Conservation (phyloP, 2,329 filamentous ascomycete species). For the Beauveria bassiana region DNA sequence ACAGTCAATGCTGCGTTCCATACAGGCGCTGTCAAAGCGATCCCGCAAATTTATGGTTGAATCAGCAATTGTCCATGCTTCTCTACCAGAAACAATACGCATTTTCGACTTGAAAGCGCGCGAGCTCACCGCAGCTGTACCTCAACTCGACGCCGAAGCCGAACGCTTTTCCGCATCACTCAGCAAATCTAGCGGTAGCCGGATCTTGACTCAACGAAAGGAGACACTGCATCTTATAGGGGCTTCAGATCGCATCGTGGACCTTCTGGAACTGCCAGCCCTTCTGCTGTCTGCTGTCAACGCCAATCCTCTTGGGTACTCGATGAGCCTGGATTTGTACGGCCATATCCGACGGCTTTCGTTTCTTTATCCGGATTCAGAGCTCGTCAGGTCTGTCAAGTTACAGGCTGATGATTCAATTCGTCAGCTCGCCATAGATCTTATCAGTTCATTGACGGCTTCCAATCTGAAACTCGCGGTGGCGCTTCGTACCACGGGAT, state of each 20-base stretch:
- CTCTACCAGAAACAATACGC: slow-evolving; percentile 65
- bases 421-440: slow-evolving; percentile 77
- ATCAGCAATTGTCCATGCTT: slow-evolving; percentile 70
- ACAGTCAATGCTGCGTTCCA: slow-evolving; percentile 71
- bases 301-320: slow-evolving; percentile 63
- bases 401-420: slow-evolving; percentile 79
- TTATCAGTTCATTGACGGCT: slow-evolving; percentile 68
- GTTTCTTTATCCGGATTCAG: slow-evolving; percentile 71
- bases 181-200: slow-evolving; percentile 62
- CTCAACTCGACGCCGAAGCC: slow-evolving; percentile 69
- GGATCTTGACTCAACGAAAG: slow-evolving; percentile 65
- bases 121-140: slow-evolving; percentile 64
- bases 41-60: slow-evolving; percentile 80
- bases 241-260: slow-evolving; percentile 82
- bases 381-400: slow-evolving; percentile 64
- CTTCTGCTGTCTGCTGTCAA: slow-evolving; percentile 74
- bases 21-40: slow-evolving; percentile 83
- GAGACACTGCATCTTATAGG: slow-evolving; percentile 73
- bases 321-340: slow-evolving; percentile 82
- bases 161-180: slow-evolving; percentile 78
- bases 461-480: slow-evolving; percentile 80
- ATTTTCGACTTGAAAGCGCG: slow-evolving; percentile 56
- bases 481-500: slow-evolving; percentile 84
- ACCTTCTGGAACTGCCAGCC: slow-evolving; percentile 83
- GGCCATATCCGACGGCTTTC: slow-evolving; percentile 87